Base-by-base conservation (phyloP, 257 asterid species). In the Rhazya stricta region DNA sequence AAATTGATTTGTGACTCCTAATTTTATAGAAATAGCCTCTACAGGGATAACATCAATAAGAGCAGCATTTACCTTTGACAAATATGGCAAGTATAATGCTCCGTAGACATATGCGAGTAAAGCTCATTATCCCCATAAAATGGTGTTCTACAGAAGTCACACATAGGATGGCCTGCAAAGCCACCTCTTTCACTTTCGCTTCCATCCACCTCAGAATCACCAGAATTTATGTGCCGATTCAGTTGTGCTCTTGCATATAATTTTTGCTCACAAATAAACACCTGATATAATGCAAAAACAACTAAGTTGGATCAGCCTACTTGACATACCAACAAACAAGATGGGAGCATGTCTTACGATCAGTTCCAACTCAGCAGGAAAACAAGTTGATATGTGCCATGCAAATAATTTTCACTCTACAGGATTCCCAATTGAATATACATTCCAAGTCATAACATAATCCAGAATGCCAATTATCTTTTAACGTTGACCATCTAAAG, bases 121-220 rank as follows among this genome's bases (percentile, higher is more conserved):
- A 92, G 86, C 82, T 92, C 98, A 69, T 95, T 92, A 74, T 95
- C 99, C 76, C 98, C 99, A 74, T 92, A 95, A 85, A 89, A 95
- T 66, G 98, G 93, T 30, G 90, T 87, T 74, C 76, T 85, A 79
- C 98, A 95, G 88, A 91, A 95, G 78, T 89, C 96, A 87, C 99
- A 92, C 41, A 77, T 61, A 54, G 99, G 99, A 84, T 92, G 99
- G 78, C 99, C 99, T 78, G 77, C 76, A 78, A 95, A 95, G 79
- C 99, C 99, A 79, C 97, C 98, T 81, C 98, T 86, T 79, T 95
- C 98, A 84, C 96, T 92, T 89, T 92, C 99, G 74, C 89, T 89
- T 80, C 99, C 99, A 86, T 95, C 99, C 77, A 92, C 99, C 87
- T 91, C 94, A 25, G 98, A 92, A 74, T 95, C 97, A 61, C 99